Evolutionary conservation across 2,329 filamentous ascomycete species (phyloP).

Genomic region (Cladophialophora carrionii): DNA sequence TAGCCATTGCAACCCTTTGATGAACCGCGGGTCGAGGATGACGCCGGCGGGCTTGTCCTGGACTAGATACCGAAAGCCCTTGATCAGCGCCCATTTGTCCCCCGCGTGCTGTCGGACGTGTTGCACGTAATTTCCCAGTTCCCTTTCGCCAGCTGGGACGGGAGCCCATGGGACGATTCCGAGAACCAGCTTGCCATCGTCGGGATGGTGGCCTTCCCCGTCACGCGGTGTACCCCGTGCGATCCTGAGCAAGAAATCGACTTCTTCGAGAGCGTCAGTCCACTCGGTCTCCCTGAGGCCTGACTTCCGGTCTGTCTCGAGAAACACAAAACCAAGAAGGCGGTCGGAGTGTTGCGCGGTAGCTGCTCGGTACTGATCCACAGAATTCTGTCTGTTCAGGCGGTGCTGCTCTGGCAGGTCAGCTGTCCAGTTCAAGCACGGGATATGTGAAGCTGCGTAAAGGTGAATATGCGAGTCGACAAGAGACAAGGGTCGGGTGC

Average conservation of each 20-base stretch:
- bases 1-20: constrained; percentile 67
- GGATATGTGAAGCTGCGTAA: constrained; percentile 70
- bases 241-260: constrained; percentile 69
- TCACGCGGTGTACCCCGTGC: constrained; percentile 61
- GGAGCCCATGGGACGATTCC: constrained; percentile 88
- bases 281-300: constrained; percentile 63
- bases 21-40: constrained; percentile 66
- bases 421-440: constrained; percentile 66
- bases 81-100: constrained; percentile 63
- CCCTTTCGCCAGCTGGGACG: constrained; percentile 64
- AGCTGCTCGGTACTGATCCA: constrained; percentile 64
- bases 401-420: constrained; percentile 59
- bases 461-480: constrained; percentile 93
- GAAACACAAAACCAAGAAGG: constrained; percentile 73
- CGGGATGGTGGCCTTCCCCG: constrained; percentile 61
- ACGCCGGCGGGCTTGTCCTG: constrained; percentile 73
- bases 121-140: constrained; percentile 67
- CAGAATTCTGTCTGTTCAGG: constrained; percentile 66
- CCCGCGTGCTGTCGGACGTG: constrained; percentile 61
- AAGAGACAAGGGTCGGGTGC: constrained; percentile 48
- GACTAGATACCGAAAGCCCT: constrained; percentile 80
- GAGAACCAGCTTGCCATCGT: constrained; percentile 61
- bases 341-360: constrained; percentile 43
- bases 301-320: constrained; percentile 78
- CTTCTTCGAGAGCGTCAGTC: constrained; percentile 69